These are phyloP conservation scores for Henckelia pumila DNA, from an alignment of 257 asterid species.

Conservation along the genomic window DNA sequence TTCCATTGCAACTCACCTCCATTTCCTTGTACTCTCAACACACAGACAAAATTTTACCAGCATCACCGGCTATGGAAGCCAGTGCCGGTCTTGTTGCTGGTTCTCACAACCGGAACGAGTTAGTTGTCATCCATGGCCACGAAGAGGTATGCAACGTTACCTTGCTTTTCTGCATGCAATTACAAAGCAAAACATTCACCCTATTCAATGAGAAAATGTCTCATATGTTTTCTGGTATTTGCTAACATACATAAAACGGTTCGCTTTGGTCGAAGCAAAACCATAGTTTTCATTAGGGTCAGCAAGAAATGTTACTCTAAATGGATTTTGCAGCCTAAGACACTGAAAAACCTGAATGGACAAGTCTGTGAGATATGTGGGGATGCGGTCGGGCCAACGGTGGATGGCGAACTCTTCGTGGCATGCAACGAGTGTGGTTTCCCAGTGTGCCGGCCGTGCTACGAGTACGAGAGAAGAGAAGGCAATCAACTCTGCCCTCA, in stretches of 20 bases:
- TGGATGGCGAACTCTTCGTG: constrained; percentile 86
- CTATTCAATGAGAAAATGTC: too few relatives aligned
- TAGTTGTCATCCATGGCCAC: constrained; percentile 91
- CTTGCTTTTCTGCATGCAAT: constrained; percentile 12
- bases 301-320: not conserved
- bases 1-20: constrained; percentile 31
- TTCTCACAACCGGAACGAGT: constrained; percentile 95
- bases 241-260: too few relatives aligned
- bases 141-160: constrained; percentile 61
- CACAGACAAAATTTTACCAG: constrained; percentile 14
- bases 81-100: constrained; percentile 96
- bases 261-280: not conserved
- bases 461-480: constrained; percentile 94
- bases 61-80: constrained; percentile 68
- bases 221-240: too few relatives aligned
- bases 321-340: constrained; percentile 63
- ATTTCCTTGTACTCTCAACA: not conserved
- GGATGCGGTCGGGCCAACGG: constrained; percentile 83
- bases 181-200: too few relatives aligned
- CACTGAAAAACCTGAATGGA: constrained; percentile 83
- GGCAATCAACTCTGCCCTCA: constrained; percentile 90
- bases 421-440: constrained; percentile 97
- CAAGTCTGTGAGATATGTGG: constrained; percentile 97
- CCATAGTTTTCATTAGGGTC: not conserved
- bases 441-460: constrained; percentile 93